Conservation (phyloP, 2,329 filamentous ascomycete genomes). For the Bertia moriformis region DNA sequence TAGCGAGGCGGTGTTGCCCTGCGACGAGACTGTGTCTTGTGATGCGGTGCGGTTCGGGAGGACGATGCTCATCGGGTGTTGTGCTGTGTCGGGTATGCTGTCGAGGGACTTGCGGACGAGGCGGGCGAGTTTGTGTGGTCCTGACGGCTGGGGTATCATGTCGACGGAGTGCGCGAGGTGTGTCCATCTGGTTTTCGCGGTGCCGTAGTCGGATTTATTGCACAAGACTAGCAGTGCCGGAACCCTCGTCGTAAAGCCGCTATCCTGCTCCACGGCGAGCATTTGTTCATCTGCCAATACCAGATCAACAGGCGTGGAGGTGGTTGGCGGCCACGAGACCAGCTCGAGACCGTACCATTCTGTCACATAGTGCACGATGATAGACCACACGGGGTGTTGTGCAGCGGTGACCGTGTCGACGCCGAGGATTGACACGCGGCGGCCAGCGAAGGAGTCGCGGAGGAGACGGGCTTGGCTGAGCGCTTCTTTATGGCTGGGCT, state of each 20-base stretch:
- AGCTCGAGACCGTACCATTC: slow-evolving; percentile 1
- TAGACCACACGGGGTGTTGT: background rate
- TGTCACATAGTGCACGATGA: background rate
- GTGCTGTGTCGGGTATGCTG: no score
- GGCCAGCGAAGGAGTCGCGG: background rate
- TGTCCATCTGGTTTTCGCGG: background rate
- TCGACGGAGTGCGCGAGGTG: background rate
- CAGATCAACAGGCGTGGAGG: background rate
- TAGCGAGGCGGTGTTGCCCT: no score
- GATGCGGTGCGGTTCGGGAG: no score
- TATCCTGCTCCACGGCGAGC: background rate
- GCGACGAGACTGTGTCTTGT: no score
- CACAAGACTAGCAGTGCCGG: background rate
- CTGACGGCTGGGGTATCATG: background rate
- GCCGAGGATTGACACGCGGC: background rate
- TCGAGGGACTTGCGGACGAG: background rate
- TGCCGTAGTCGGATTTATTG: background rate
- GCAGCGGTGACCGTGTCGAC: background rate
- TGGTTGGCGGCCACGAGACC: background rate
- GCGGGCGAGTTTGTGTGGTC: slow-evolving; percentile 1
- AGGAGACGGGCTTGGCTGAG: background rate
- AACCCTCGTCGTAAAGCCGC: no score
- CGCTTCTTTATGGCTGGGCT: background rate
- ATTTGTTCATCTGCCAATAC: background rate
- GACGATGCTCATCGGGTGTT: no score